Base-by-base conservation (phyloP, 1,284 basidiomycete species). In the Leccinum solheimii region DNA sequence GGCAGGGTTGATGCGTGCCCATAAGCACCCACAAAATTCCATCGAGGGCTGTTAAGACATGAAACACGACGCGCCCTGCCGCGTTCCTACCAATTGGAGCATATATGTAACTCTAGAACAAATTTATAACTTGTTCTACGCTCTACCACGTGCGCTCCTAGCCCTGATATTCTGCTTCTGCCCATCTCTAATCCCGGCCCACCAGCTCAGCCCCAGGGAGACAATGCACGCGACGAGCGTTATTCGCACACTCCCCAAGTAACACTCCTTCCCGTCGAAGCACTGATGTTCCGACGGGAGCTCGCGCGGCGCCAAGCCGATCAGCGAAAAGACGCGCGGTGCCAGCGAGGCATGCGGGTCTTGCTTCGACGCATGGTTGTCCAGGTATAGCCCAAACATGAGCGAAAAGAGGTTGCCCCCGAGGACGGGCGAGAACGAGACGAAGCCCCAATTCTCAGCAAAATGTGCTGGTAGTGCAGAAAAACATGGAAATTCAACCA, bases 321-420 rank as follows among this genome's bases (percentile, higher is more conserved):
- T 14, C 48, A 54, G 32, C 26, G 59, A 65, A 58, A 27, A 69
- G 21, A 3, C 38, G 3, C 50, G 64, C 2, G 27, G 19, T 5
- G 2, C 16, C 23, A 63, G 16, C 0, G 53, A 48, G 16, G 58
- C 54, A 7, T 3, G 40, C 7, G 30, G 5, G n/a, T 62, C 62
- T 9, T 65, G 66, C 10, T n/a, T 50, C 0, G 70, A 61, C 6
- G 83, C 83, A 68, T 95, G 90, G 5, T 86, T 80, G 67, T 95
- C 94, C 48, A 94, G 81, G 64, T 92, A 88, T 48, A 78, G 78
- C 1, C 95, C 95, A 69, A 96, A 97, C 49, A 91, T 79, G 45
- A 96, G 70, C 48, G 93, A 94, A 76, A 95, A 93, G 1, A 94
- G 57, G 76, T 96, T 97, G 0, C 91, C 91, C 7, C 90, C 91